A percentile compares a stretch with the other conserved stretches of the same genome.
These are phyloP conservation scores for Colletotrichum truncatum DNA, from an alignment of 2,329 filamentous ascomycete genomes.

Conservation along the genomic window DNA sequence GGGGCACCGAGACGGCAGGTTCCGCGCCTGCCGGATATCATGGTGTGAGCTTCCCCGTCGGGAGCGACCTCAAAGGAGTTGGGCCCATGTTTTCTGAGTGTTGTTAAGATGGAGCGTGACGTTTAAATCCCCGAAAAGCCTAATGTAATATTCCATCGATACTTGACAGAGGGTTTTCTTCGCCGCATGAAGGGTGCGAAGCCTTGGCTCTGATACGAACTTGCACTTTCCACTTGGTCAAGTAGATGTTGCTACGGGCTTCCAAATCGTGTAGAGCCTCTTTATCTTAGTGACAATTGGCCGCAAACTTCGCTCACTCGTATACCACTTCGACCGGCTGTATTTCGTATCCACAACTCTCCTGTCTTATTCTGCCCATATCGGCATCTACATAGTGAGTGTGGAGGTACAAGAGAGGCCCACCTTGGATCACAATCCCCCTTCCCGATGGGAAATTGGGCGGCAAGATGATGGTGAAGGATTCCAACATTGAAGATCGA, in stretches of 20 bases:
- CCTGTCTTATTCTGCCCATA: too few relatives aligned
- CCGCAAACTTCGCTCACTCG: neutral
- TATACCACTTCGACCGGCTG: neutral
- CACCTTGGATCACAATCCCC: too few relatives aligned
- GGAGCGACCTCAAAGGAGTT: neutral
- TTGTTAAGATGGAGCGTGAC: neutral
- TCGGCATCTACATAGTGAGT: too few relatives aligned
- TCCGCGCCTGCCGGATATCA: constrained; percentile 16
- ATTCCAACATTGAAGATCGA: constrained; percentile 12
- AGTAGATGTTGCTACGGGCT: neutral
- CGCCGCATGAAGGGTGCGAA: too few relatives aligned
- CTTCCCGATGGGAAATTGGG: too few relatives aligned
- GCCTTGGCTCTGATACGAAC: neutral
- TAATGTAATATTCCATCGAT: neutral
- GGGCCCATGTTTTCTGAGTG: neutral
- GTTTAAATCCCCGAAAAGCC: constrained; percentile 2
- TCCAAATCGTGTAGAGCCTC: neutral
- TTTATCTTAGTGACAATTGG: neutral
- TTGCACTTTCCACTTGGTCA: neutral
- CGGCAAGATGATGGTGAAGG: neutral
- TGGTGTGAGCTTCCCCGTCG: neutral
- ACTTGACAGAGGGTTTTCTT: too few relatives aligned
- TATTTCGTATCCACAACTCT: too few relatives aligned
- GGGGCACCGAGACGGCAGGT: constrained; percentile 6
- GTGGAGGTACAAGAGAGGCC: too few relatives aligned